These are phyloP conservation scores for Tetracentron sinense DNA, from an alignment of 164 flowering plant species.

Conservation along the genomic window DNA sequence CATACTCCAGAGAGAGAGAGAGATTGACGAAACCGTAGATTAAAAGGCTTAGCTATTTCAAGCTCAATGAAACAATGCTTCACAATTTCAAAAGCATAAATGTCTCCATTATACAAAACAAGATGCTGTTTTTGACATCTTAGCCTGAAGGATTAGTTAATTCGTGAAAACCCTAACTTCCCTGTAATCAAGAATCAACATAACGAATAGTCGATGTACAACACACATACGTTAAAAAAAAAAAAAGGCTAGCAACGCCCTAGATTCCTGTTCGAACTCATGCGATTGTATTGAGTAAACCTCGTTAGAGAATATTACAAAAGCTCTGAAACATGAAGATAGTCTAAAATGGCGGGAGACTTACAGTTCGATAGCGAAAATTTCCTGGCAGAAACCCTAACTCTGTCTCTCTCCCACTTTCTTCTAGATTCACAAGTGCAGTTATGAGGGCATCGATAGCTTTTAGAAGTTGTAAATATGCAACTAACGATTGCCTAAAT, in stretches of 20 bases:
- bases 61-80: background rate
- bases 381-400: background rate
- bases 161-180: background rate
- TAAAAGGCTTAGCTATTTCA: too few relatives aligned
- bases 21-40: too few relatives aligned
- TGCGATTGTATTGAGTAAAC: background rate
- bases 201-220: background rate
- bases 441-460: too few relatives aligned
- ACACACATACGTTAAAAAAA: too few relatives aligned
- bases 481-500: too few relatives aligned
- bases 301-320: background rate
- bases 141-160: background rate
- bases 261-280: background rate
- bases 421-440: too few relatives aligned
- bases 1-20: too few relatives aligned
- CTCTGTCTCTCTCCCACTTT: too few relatives aligned
- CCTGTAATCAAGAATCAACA: background rate
- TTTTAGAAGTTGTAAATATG: too few relatives aligned
- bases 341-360: background rate
- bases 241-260: background rate
- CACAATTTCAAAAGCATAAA: background rate
- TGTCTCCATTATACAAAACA: background rate
- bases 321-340: background rate
- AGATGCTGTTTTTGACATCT: too few relatives aligned
- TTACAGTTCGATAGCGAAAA: background rate